Evolutionary conservation across 495 filamentous ascomycete genomes (phyloP), one percentile per base, ranked within the genome.

Genomic region (Cercophora sp.): DNA sequence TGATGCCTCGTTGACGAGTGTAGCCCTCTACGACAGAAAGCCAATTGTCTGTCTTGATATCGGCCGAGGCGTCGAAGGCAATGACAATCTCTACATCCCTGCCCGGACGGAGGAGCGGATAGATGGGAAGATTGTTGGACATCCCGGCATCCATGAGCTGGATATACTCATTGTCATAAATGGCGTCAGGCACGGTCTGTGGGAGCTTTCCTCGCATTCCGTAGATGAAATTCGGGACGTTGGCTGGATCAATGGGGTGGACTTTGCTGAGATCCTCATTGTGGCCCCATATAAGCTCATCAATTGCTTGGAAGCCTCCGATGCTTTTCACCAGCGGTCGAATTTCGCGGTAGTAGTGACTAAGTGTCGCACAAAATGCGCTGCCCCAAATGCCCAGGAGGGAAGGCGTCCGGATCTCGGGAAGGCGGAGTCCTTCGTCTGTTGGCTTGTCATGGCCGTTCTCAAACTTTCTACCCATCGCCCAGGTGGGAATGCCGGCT

Each of bases 131-230:
- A 59, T 98, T 98, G 65, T 97, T 97, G 45, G 86, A 90, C 91
- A 98, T 98, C 10, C 93, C 93, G 5, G 93, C 89, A 70, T 98
- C 93, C 87, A 96, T 96, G 4, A 96, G 80, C 57, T 93, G 85
- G 20, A 97, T 75, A 57, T 89, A 83, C 27, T 83, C 71, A 16
- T 73, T 76, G 41, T 79, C 72, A 60, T 86, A 83, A 34, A 95
- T 82, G 22, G 80, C 87, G 40, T 85, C 79, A 0, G 93, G 90
- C 39, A 83, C 85, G 2, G 84, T 88, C 0, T 77, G 62, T 1
- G 90, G 88, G 26, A 98, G 74, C 51, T 78, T 75, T 46, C 79
- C 80, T 56, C 85, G 79, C 81, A 98, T 85, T 5, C 88, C 89
- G 52, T 86, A 79, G 3, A 82, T 83, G 61, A 84, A 96, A 63